Conservation (phyloP, 176 grass and related monocot genomes). For the Thalia dealbata region DNA sequence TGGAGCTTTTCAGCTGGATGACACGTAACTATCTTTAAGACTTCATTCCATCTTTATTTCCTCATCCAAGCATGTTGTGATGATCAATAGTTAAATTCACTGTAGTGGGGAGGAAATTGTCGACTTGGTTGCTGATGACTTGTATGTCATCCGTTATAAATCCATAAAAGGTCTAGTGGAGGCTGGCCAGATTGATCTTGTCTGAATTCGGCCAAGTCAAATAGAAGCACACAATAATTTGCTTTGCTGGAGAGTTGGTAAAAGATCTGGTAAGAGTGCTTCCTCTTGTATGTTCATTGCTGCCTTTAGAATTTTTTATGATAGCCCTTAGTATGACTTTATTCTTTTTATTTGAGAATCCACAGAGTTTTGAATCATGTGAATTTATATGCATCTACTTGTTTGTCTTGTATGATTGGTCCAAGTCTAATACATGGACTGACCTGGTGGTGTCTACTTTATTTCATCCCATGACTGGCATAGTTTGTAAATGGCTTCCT, state of each 20-base stretch:
- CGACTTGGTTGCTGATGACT: slow-evolving; percentile 77
- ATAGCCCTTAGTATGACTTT: not conserved
- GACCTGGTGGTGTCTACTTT: too few species aligned
- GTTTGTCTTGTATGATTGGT: not conserved
- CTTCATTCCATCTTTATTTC: slow-evolving; percentile 5
- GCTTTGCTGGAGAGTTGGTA: not conserved
- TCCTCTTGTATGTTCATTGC: not conserved
- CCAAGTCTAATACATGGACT: too few species aligned
- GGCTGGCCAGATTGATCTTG: slow-evolving; percentile 50
- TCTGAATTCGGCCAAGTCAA: slow-evolving; percentile 25
- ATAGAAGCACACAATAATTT: not conserved
- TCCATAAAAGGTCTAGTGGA: slow-evolving; percentile 74
- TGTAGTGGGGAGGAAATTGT: slow-evolving; percentile 84
- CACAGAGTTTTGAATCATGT: not conserved
- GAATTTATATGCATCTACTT: not conserved
- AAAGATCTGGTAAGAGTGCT: slow-evolving; percentile 2
- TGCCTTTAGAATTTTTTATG: not conserved
- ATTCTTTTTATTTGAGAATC: not conserved
- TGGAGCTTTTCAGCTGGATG: slow-evolving; percentile 92
- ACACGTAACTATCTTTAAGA: slow-evolving; percentile 39
- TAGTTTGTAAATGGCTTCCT: too few species aligned
- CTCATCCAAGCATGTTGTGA: not conserved
- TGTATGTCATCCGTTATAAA: slow-evolving; percentile 91
- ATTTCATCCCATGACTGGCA: too few species aligned
- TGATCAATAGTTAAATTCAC: slow-evolving; percentile 9